Base-by-base conservation (phyloP, 257 asterid species). In the Anisodus acutangulus region DNA sequence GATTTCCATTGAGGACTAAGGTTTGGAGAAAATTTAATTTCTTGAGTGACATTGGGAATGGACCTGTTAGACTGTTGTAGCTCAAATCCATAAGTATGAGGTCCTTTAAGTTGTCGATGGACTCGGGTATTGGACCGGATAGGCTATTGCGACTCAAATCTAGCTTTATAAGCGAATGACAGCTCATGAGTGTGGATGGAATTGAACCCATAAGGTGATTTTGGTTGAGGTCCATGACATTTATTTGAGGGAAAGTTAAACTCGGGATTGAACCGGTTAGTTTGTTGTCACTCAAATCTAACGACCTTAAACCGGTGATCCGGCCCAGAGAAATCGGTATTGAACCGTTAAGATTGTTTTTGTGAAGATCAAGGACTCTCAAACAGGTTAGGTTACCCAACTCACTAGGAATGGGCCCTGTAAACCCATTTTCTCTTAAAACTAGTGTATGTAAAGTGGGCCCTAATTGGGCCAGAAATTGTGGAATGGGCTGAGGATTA, bases 401-500 rank as follows among this genome's bases (percentile, higher is more conserved):
- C 11, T 94, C 93, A 19, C 19, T 71, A 3, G 99, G 98, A 10
- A 96, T 93, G 3, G 92, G 86, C 62, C 98, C 99, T 2, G 86
- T 17, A 31, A 86, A 96, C 17, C 93, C 97, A 41, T 93, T 94
- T 83, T 93, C 98, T 64, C 98, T 85, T 1, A 95, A 88, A 9
- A 97, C 98, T 31, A 97, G 79, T 0, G 90, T 90, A 39, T 88
- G 97, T 70, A 95, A 85, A 64, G 89, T 84, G 39, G 93, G 78
- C 15, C 99, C 96, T 74, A 97, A 81, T 31, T 51, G 90, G 64
- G 94, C 98, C 63, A 97, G 53, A 76, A 97, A 97, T 0, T 85
- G 8, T 3, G 99, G 99, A 51, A 97, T 88, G 13, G 93, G 95
- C 72, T 89, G 94, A 35, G 98, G 96, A 37, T 95, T 95, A 54